phyloP scores from a whole-genome alignment of 345 rosid genomes.

The Populus simonii region DNA sequence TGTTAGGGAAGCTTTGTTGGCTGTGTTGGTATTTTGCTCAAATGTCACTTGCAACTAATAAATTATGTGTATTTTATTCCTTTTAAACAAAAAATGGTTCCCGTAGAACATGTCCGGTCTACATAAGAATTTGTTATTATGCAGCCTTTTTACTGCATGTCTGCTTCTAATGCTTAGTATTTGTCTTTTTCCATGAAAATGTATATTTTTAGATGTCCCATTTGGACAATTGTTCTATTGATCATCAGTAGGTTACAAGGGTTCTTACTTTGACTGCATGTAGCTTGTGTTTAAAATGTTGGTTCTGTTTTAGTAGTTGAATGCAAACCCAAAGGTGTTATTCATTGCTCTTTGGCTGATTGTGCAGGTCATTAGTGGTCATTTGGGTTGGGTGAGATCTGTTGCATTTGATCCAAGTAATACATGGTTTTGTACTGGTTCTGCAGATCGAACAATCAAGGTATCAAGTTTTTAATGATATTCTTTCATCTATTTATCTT shows the following conservation, averaged over 20 bases:
- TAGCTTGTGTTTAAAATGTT: not conserved
- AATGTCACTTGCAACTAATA: not conserved
- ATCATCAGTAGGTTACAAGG: not conserved
- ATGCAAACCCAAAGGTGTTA: not conserved
- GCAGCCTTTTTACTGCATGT: not conserved
- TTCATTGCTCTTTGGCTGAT: constrained; percentile 21
- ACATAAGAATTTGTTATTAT: not conserved
- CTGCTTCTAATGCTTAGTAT: not conserved
- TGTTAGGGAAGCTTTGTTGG: not conserved
- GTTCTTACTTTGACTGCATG: not conserved
- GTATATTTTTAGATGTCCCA: not conserved
- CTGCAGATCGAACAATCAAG: constrained; percentile 98
- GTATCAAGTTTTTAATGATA: constrained; percentile 28
- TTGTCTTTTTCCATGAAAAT: not conserved
- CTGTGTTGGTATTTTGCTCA: not conserved
- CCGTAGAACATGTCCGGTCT: not conserved
- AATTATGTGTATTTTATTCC: not conserved
- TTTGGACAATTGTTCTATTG: not conserved
- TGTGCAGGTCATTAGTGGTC: constrained; percentile 80
- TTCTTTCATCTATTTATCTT: not conserved
- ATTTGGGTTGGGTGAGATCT: constrained; percentile 99
- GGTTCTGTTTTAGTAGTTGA: not conserved
- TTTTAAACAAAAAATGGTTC: not conserved
- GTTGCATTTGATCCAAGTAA: constrained; percentile 97
- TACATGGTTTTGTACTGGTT: constrained; percentile 96